Evolutionary conservation across 805 yeast species (phyloP).

Genomic region (Danielia oregonensis): DNA sequence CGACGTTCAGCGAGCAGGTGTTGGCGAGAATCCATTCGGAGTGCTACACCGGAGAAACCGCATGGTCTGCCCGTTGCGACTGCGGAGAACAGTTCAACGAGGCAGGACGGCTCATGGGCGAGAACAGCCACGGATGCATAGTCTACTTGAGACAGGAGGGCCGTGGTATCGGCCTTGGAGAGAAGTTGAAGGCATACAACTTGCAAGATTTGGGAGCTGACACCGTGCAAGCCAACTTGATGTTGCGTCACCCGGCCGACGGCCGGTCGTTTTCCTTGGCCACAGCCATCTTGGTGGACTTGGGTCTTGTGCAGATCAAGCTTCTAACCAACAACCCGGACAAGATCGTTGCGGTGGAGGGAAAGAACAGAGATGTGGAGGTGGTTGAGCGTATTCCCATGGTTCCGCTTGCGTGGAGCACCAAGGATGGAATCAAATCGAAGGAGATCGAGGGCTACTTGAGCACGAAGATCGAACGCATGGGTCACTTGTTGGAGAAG

Average conservation of each 20-base stretch:
- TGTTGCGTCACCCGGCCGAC: constrained; percentile 96
- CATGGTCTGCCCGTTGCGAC: constrained; percentile 98
- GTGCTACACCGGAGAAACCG: constrained; percentile 98
- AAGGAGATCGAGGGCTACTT: constrained; percentile 90
- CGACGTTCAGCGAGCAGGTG: constrained; percentile 38
- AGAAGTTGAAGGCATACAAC: constrained; percentile 93
- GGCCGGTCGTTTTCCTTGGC: constrained; percentile 93
- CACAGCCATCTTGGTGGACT: constrained; percentile 84
- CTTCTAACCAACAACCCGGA: constrained; percentile 94
- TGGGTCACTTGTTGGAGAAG: constrained; percentile 86
- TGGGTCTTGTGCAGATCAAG: constrained; percentile 68
- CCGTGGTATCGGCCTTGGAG: constrained; percentile 97
- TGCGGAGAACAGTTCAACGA: constrained; percentile 99
- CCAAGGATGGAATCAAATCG: constrained; percentile 64
- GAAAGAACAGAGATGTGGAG: constrained; percentile 64
- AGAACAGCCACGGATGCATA: constrained; percentile 84
- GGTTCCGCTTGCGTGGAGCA: constrained; percentile 91
- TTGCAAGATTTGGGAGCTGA: constrained; percentile 98
- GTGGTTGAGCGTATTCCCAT: constrained; percentile 92
- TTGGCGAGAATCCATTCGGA: constrained; percentile 92
- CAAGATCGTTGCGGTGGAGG: constrained; percentile 92
- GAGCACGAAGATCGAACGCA: constrained; percentile 89
- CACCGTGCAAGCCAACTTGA: constrained; percentile 91
- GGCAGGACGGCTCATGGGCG: constrained; percentile 91
- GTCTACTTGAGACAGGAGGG: constrained; percentile 98